Percentiles rank a stretch among this genome's conserved stretches.
phyloP scores from a whole-genome alignment of 495 filamentous ascomycete species.

The Opeltia flavorubescens region DNA sequence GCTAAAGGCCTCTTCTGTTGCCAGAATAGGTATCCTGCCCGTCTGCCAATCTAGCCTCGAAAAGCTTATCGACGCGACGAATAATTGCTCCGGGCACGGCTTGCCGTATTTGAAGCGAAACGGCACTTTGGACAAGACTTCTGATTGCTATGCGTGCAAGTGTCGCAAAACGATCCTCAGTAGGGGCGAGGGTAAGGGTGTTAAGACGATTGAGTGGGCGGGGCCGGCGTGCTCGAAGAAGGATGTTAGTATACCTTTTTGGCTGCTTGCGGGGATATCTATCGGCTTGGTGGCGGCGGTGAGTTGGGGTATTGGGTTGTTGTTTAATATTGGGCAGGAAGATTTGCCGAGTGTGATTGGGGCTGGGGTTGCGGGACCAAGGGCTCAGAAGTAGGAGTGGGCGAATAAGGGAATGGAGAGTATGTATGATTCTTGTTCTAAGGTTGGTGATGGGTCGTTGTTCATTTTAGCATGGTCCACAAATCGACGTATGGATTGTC shows the following conservation, averaged over 20 bases:
- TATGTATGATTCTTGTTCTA: background rate
- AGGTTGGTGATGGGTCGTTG: too few species aligned
- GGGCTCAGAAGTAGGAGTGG: constrained; percentile 19
- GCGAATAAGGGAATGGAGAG: background rate
- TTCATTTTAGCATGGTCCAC: too few species aligned
- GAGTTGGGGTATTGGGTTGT: constrained; percentile 52
- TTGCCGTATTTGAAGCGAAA: constrained; percentile 47
- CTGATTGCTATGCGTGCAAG: constrained; percentile 60
- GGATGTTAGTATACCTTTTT: constrained; percentile 77
- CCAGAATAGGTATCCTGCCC: constrained; percentile 27
- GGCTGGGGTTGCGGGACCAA: constrained; percentile 61
- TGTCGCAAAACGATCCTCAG: constrained; percentile 41
- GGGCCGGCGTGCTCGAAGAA: constrained; percentile 83
- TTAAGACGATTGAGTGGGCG: constrained; percentile 53
- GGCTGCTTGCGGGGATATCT: constrained; percentile 59
- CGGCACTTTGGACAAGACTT: constrained; percentile 6
- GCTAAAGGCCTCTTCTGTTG: constrained; percentile 9
- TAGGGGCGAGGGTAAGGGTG: constrained; percentile 29
- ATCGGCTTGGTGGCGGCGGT: constrained; percentile 47
- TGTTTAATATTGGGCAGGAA: constrained; percentile 66
- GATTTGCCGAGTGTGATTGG: constrained; percentile 75
- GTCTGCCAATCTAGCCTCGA: constrained; percentile 51
- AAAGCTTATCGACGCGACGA: constrained; percentile 46
- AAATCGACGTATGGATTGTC: too few species aligned
- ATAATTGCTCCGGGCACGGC: constrained; percentile 65